Base-by-base conservation (phyloP, 352 stramenopile species). In the Bremia lactucae region DNA sequence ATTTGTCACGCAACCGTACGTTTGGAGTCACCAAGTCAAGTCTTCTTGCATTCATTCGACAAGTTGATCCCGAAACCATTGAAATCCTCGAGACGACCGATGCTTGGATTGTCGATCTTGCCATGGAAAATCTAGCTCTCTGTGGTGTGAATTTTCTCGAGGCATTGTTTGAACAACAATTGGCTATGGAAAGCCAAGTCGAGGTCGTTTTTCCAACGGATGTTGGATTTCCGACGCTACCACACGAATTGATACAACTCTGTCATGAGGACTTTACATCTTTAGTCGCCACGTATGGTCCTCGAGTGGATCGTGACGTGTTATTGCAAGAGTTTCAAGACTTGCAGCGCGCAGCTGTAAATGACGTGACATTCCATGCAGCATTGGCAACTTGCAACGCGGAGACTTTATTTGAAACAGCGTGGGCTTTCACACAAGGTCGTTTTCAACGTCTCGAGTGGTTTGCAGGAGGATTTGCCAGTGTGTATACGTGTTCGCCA, bases 381-480 rank as follows among this genome's bases (percentile, higher is more conserved):
- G 49, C 43, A 0, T 33, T 67, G 29, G 47, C 40, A 3, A 50
- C 53, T 19, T 61, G 60, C 25, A 39, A 47, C 14, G 51, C 44
- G 1, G 46, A 65, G 6, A 52, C 39, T 9, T 33, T 59, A 16
- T 86, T 86, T 40, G 55, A 72, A 18, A 31, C 28, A 15, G 57
- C 65, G 4, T 86, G 73, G 73, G 36, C 40, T 5, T 31, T 44
- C 6, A 70, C 59, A 0, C 36, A 55, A 3, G 42, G 55, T 0
- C 65, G 70, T 6, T 86, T 82, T 26, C 55, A 51, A 15, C 31
- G 57, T 21, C 59, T 86, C 8, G 68, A 83, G 49, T 51, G 52
- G 15, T 83, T 86, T 34, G 73, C 68, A 0, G 73, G 65, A 1
- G 70, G 70, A 0, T 60, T 86, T 11, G 73, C 73, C 16, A 82